Evolutionary conservation across 1,139 yeast genomes (phyloP).

Genomic region (Blastobotrys elegans): DNA sequence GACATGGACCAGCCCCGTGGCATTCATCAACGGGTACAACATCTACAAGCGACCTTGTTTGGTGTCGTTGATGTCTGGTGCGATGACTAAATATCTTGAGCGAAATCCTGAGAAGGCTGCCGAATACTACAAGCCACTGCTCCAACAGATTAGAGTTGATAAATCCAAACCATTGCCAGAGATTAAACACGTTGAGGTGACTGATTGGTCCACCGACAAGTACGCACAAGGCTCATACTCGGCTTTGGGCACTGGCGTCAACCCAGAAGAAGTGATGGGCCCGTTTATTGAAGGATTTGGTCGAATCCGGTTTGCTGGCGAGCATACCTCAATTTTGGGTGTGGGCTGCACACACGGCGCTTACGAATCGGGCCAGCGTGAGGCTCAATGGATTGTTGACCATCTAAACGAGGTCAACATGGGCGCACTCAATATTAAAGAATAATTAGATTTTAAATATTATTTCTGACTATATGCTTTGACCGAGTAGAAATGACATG

Average conservation of each 20-base stretch:
- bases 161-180: conserved; percentile 32
- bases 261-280: conserved; percentile 46
- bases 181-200: conserved; percentile 50
- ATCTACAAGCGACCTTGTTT: conserved; percentile 23
- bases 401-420: neutral
- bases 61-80: conserved; percentile 24
- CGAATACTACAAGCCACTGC: conserved; percentile 23
- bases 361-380: conserved; percentile 64
- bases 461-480: no score
- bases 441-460: neutral
- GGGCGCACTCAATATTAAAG: neutral
- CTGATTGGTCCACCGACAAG: conserved; percentile 69
- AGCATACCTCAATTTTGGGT: conserved; percentile 67
- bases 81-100: conserved; percentile 23
- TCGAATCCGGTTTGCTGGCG: conserved; percentile 72
- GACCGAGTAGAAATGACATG: no score
- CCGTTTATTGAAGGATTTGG: conserved; percentile 53
- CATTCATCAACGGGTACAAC: conserved; percentile 22
- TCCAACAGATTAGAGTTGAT: conserved; percentile 22
- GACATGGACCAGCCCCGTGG: conserved; percentile 20
- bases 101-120: conserved; percentile 21
- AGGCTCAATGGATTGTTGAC: conserved; percentile 39
- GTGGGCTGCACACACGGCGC: conserved; percentile 86
- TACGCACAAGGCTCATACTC: conserved; percentile 67
- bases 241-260: conserved; percentile 56